Percentiles rank a stretch among this genome's conserved stretches.
Conservation (phyloP, 352 stramenopile species). For the Globisporangium uncinulatum region DNA sequence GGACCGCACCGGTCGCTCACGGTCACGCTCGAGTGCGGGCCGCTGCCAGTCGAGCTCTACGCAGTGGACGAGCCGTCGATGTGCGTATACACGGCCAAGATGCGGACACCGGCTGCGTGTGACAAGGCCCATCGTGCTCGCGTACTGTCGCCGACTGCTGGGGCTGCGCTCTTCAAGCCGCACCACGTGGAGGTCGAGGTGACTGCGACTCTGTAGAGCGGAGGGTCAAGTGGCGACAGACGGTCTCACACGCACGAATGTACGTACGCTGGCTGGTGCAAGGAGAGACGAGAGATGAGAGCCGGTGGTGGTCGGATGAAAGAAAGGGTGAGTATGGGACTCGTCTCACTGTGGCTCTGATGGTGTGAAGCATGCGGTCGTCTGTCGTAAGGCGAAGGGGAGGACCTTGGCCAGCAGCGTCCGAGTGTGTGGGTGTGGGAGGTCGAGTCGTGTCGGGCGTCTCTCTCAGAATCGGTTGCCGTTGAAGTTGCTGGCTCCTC, state of each 20-base stretch:
- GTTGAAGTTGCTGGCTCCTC: conserved; percentile 6
- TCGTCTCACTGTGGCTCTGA: too few relatives aligned
- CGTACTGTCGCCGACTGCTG: conserved; percentile 27
- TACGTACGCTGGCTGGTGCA: too few relatives aligned
- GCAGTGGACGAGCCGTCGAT: conserved; percentile 79
- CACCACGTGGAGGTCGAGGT: conserved; percentile 69
- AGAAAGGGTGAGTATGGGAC: too few relatives aligned
- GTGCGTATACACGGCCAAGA: conserved; percentile 81
- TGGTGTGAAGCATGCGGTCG: too few relatives aligned
- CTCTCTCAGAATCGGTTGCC: conserved; percentile 8
- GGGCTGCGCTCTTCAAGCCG: conserved; percentile 18
- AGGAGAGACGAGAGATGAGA: background rate
- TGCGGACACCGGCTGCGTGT: conserved; percentile 76
- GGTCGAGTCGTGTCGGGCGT: background rate
- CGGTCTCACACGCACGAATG: too few relatives aligned
- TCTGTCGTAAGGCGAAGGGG: too few relatives aligned
- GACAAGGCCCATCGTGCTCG: conserved; percentile 25
- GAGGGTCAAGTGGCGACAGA: too few relatives aligned
- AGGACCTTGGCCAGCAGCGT: too few relatives aligned
- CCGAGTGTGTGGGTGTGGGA: background rate
- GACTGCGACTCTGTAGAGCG: conserved; percentile 27
- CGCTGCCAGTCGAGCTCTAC: conserved; percentile 52
- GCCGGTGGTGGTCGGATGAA: background rate
- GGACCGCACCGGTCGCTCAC: conserved; percentile 74
- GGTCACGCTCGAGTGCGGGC: conserved; percentile 67